Conservation (phyloP, 345 rosid genomes). For the Arabis alpina region DNA sequence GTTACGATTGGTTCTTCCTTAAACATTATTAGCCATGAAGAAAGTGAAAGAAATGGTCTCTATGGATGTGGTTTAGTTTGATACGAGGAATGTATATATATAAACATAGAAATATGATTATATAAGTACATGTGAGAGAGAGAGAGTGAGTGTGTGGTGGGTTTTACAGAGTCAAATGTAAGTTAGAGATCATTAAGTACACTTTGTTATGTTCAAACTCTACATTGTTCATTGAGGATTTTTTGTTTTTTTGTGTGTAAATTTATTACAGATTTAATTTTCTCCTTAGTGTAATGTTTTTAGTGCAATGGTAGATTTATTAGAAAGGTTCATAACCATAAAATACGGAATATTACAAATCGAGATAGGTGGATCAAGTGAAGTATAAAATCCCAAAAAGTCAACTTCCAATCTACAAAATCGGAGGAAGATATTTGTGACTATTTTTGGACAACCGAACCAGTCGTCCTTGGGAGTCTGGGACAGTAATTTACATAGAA, state of each 20-base stretch:
- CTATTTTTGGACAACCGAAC: slow-evolving; percentile 36
- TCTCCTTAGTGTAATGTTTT: neutral
- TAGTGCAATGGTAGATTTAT: neutral
- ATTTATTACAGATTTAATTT: neutral
- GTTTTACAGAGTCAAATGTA: slow-evolving; percentile 44
- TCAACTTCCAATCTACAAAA: neutral
- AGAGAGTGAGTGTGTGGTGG: slow-evolving; percentile 44
- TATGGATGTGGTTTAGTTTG: slow-evolving; percentile 28
- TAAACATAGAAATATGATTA: no score
- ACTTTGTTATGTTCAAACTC: slow-evolving; percentile 30
- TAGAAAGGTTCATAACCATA: neutral
- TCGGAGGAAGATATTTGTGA: slow-evolving; percentile 7
- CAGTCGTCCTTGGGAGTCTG: slow-evolving; percentile 18
- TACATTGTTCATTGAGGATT: neutral
- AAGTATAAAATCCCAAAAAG: neutral
- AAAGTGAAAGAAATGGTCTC: slow-evolving; percentile 10
- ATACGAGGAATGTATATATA: slow-evolving; percentile 15
- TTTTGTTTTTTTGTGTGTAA: neutral
- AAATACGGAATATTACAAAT: slow-evolving; percentile 19
- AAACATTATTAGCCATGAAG: slow-evolving; percentile 45
- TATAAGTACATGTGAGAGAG: neutral
- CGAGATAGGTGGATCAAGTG: slow-evolving; percentile 3
- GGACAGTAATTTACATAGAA: neutral
- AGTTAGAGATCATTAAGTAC: slow-evolving; percentile 38
- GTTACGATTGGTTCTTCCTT: slow-evolving; percentile 38